A percentile compares a stretch with the other conserved stretches of the same genome.
Evolutionary conservation across 768 basidiomycete genomes (phyloP).

Genomic region (Albatrellus ellisii): DNA sequence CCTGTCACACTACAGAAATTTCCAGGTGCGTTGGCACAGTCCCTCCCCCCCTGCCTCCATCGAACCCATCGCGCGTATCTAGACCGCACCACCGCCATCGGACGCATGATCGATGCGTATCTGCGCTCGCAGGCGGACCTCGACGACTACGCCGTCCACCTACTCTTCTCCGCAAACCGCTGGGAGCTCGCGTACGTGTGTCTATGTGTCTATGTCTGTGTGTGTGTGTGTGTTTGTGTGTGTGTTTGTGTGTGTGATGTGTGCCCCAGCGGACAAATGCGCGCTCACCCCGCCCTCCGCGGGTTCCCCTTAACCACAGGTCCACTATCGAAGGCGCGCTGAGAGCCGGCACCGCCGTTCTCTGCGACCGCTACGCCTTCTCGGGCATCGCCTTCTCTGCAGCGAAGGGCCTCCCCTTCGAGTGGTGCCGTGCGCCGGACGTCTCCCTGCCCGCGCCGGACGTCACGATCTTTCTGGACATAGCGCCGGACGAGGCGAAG

Average conservation of each 20-base stretch:
- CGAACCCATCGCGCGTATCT: neutral
- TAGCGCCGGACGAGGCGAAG: conserved; percentile 56
- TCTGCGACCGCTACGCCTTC: conserved; percentile 94
- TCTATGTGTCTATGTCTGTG: no score
- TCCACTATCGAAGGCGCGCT: conserved; percentile 49
- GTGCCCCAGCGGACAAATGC: neutral
- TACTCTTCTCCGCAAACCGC: conserved; percentile 92
- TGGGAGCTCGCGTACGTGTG: conserved; percentile 91
- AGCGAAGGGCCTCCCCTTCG: conserved; percentile 53
- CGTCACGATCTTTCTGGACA: conserved; percentile 74
- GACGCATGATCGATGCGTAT: conserved; percentile 89
- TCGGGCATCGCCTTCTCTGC: conserved; percentile 88
- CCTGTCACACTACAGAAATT: conserved; percentile 65
- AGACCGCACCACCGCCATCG: conserved; percentile 90
- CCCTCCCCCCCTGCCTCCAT: neutral
- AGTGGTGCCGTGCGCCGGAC: conserved; percentile 84
- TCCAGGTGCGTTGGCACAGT: conserved; percentile 46
- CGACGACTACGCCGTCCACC: conserved; percentile 84
- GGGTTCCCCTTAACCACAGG: conserved; percentile 21
- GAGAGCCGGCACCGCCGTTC: conserved; percentile 48
- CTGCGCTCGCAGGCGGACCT: conserved; percentile 74
- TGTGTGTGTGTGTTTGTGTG: no score
- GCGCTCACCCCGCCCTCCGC: neutral
- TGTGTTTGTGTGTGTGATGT: neutral
- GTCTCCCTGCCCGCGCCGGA: conserved; percentile 84